These are phyloP conservation scores for Acmispon strigosus DNA, from an alignment of 306 rosid genomes.

Conservation along the genomic window DNA sequence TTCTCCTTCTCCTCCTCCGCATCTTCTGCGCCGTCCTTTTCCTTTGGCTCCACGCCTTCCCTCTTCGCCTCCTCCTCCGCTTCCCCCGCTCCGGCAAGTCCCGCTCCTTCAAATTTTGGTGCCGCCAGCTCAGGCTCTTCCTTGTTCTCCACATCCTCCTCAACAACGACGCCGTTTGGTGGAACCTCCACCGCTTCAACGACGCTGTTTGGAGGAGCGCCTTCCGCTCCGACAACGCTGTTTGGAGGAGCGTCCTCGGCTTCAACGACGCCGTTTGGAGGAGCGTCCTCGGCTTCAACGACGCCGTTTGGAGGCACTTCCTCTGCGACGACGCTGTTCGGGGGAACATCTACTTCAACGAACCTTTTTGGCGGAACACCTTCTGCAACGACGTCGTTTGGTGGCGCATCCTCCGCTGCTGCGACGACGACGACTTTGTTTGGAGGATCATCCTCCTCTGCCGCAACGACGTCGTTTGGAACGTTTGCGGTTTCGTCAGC, in stretches of 20 bases:
- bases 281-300: neutral
- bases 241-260: slow-evolving; percentile 7
- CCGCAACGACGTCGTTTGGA: slow-evolving; percentile 6
- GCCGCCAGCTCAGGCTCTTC: neutral
- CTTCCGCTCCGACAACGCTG: slow-evolving; percentile 9
- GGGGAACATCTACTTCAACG: neutral
- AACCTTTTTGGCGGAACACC: slow-evolving; percentile 12
- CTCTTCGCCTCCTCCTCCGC: slow-evolving; percentile 20
- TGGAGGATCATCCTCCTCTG: neutral
- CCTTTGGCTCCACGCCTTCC: slow-evolving; percentile 9
- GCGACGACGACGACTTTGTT: neutral
- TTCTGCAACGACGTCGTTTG: slow-evolving; percentile 5
- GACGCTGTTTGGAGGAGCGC: slow-evolving; percentile 3
- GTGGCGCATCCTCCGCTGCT: neutral
- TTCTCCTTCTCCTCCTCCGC: slow-evolving; percentile 16
- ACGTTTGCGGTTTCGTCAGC: neutral
- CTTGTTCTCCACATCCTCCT: slow-evolving; percentile 9
- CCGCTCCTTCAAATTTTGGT: slow-evolving; percentile 12
- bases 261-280: neutral
- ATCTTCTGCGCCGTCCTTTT: slow-evolving; percentile 22
- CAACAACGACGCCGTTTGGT: slow-evolving; percentile 1
- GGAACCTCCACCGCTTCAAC: neutral
- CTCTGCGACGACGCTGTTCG: slow-evolving; percentile 19
- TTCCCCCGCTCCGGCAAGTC: slow-evolving; percentile 4
- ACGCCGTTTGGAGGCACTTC: too few relatives aligned